Base-by-base conservation (phyloP, 257 asterid species). In the Nicotiana obtusifolia region DNA sequence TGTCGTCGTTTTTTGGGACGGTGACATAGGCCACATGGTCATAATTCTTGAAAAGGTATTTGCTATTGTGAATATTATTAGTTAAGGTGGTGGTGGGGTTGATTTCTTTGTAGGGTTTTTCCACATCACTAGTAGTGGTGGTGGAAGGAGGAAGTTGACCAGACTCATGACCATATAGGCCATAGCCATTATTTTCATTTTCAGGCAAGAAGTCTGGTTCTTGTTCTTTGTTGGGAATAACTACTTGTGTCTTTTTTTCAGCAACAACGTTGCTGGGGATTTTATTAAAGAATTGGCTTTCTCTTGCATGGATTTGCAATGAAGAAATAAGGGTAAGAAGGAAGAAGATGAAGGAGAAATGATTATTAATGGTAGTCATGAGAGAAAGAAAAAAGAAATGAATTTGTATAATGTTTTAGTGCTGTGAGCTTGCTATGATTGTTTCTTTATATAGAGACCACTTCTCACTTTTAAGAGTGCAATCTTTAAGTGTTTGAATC, bases 201-300 rank as follows among this genome's bases (percentile, higher is more conserved):
- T 90, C 88, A 0, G 93, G 93, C 69, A 82, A 61, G 86, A 89
- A 94, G 61, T 22, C 81, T 65, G 97, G 94, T 3, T 90, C 20
- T 37, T 8, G 47, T 8, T 37, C 11, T 37, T 7, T 37, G 47
- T 37, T 8, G 47, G 11, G 10, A 37, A 37, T 37, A 37, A 37
- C 47, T 8, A 37, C 47, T 1, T 53, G 6, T 22, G 52, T 76
- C 28, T 47, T n/a, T 13, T 49, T 13, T 49, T 13, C 56, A 53
- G 13, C 59, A 22, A 11, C 81, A 9, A 13, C 0, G 17, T 49
- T 49, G 84, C 87, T 82, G 0, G 93, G 87, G 84, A 91, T 57
- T 86, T 92, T 94, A 92, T 88, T 89, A 90, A 94, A 94, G 81
- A 87, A 85, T 56, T 91, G 98, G 86, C 90, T 90, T 1, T 90